These are phyloP conservation scores for Podospora fimiseda DNA, from an alignment of 495 filamentous ascomycete genomes.

Conservation along the genomic window DNA sequence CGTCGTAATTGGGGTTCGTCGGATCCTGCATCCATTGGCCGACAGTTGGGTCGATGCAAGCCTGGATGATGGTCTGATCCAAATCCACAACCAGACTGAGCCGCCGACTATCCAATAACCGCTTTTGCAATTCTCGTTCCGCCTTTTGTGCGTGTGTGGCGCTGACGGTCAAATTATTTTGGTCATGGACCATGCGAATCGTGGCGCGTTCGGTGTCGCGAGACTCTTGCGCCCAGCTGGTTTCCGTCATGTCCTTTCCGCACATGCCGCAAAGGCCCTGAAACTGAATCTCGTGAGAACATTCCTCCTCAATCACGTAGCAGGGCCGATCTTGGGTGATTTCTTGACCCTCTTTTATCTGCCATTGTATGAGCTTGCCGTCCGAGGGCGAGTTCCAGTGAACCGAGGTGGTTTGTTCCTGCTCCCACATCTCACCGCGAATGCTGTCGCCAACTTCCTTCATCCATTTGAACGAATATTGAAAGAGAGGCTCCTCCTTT, in stretches of 20 bases:
- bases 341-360: conserved; percentile 62
- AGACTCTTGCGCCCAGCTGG: conserved; percentile 44
- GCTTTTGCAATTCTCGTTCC: conserved; percentile 78
- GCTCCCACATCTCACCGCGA: conserved; percentile 51
- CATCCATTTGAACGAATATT: conserved; percentile 74
- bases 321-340: conserved; percentile 55
- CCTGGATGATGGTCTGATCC: conserved; percentile 98
- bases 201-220: conserved; percentile 69
- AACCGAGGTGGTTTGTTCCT: conserved; percentile 58
- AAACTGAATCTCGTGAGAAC: conserved; percentile 84
- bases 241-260: conserved; percentile 92
- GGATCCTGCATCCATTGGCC: conserved; percentile 90
- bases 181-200: conserved; percentile 90
- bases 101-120: conserved; percentile 70
- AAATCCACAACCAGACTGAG: conserved; percentile 93
- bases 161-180: conserved; percentile 70
- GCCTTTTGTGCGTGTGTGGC: conserved; percentile 66
- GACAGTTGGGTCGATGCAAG: conserved; percentile 92
- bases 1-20: conserved; percentile 82
- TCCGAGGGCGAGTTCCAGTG: conserved; percentile 78
- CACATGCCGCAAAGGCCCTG: conserved; percentile 84
- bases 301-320: conserved; percentile 82
- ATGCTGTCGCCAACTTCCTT: conserved; percentile 67
- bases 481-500: conserved; percentile 68
- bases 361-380: conserved; percentile 70